phyloP scores from a whole-genome alignment of 179 eudicot genomes.

The Monotropa hypopitys region DNA sequence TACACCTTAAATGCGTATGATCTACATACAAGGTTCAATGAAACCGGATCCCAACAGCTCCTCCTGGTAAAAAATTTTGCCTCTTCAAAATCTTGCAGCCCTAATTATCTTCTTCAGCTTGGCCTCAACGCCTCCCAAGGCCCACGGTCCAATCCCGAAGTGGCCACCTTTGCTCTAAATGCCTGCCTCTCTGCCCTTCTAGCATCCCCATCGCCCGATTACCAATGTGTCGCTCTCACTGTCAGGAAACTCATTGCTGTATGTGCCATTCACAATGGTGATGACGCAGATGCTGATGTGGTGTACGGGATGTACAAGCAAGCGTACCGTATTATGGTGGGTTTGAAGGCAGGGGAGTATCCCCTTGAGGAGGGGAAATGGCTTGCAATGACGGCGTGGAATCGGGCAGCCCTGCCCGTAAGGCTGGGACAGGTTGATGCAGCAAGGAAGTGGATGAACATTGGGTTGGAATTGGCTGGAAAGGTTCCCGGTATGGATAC shows the following conservation, averaged over 20 bases:
- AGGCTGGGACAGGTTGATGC: slow-evolving; percentile 52
- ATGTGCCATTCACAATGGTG: slow-evolving; percentile 43
- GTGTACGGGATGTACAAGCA: slow-evolving; percentile 58
- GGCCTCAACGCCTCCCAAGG: slow-evolving; percentile 70
- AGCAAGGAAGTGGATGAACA: slow-evolving; percentile 78
- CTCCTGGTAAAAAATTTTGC: slow-evolving; percentile 42
- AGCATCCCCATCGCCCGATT: slow-evolving; percentile 62
- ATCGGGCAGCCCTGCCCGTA: slow-evolving; percentile 65
- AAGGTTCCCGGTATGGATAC: slow-evolving; percentile 70
- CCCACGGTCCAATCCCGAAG: slow-evolving; percentile 50
- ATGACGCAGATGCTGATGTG: slow-evolving; percentile 54
- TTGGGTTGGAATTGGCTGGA: slow-evolving; percentile 69
- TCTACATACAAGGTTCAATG: slow-evolving; percentile 53
- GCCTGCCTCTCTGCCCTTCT: slow-evolving; percentile 56
- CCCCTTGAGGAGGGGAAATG: slow-evolving; percentile 80
- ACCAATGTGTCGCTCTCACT: slow-evolving; percentile 42
- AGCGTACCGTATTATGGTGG: slow-evolving; percentile 80
- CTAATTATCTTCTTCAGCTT: slow-evolving; percentile 58
- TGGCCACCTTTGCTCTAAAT: slow-evolving; percentile 52
- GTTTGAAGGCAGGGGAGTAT: slow-evolving; percentile 72
- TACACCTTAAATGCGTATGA: slow-evolving; percentile 60
- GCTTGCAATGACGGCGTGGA: slow-evolving; percentile 93
- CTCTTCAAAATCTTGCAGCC: slow-evolving; percentile 58
- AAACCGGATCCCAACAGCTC: slow-evolving; percentile 44
- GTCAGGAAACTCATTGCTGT: slow-evolving; percentile 56